These are phyloP conservation scores for Baorangia bicolor DNA, from an alignment of 768 basidiomycete species.

Conservation along the genomic window DNA sequence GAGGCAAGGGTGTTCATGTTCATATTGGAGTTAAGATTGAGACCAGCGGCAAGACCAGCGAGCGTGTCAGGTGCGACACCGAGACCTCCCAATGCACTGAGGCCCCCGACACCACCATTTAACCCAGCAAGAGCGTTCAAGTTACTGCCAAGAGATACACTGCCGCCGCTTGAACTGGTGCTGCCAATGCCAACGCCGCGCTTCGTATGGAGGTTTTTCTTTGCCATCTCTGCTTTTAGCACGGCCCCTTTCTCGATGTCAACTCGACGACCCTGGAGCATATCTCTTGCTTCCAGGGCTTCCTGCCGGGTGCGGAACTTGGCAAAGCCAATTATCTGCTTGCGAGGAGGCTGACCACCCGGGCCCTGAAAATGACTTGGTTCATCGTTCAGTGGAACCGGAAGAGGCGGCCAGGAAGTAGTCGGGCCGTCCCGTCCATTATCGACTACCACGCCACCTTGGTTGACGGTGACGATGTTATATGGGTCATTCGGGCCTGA, in stretches of 20 bases:
- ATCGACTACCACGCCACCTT: slow-evolving; percentile 82
- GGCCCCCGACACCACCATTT: slow-evolving; percentile 29
- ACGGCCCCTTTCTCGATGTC: slow-evolving; percentile 92
- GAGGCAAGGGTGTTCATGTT: slow-evolving; percentile 29
- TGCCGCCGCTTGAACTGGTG: slow-evolving; percentile 26
- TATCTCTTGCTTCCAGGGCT: slow-evolving; percentile 84
- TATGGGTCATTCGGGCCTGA: slow-evolving; percentile 75
- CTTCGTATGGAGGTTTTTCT: slow-evolving; percentile 98
- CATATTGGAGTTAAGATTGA: slow-evolving; percentile 28
- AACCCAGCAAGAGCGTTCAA: slow-evolving; percentile 24
- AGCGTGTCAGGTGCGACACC: slow-evolving; percentile 30
- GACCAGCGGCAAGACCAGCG: slow-evolving; percentile 30
- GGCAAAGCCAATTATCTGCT: slow-evolving; percentile 98
- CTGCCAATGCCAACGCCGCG: slow-evolving; percentile 75
- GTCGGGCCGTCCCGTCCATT: slow-evolving; percentile 70
- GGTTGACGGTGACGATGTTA: slow-evolving; percentile 79
- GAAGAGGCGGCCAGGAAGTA: slow-evolving; percentile 59
- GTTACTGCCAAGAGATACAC: slow-evolving; percentile 28
- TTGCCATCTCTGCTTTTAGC: slow-evolving; percentile 98
- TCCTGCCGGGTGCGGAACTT: slow-evolving; percentile 88
- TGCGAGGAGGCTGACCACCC: slow-evolving; percentile 57
- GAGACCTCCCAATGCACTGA: slow-evolving; percentile 24
- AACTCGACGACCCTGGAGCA: slow-evolving; percentile 84
- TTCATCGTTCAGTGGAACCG: slow-evolving; percentile 32
- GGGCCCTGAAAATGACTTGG: slow-evolving; percentile 35